Conservation (phyloP, 768 basidiomycete genomes). For the Xerocomellus chrysenteron region DNA sequence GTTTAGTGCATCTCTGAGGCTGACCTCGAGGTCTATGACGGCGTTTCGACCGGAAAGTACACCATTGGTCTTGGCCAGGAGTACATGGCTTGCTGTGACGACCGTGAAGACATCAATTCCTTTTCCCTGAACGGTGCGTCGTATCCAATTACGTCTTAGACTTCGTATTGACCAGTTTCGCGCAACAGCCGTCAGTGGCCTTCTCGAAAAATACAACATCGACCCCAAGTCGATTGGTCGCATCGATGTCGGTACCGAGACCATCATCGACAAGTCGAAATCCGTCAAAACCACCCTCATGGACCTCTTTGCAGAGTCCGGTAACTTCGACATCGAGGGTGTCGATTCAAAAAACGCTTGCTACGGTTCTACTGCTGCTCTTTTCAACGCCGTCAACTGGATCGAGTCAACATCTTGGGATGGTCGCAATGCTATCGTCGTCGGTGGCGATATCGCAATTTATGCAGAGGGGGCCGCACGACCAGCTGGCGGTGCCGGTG, state of each 20-base stretch:
- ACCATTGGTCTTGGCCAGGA: conserved; percentile 98
- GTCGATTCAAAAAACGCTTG: conserved; percentile 99
- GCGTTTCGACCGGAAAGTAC: conserved; percentile 94
- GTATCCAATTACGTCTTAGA: neutral
- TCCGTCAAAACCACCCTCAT: conserved; percentile 97
- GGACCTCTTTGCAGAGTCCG: conserved; percentile 92
- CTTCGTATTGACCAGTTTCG: neutral
- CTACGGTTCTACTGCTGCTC: conserved; percentile 97
- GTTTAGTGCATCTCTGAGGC: conserved; percentile 90
- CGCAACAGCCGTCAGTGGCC: conserved; percentile 75
- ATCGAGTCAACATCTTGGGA: conserved; percentile 96
- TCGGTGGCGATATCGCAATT: conserved; percentile 95
- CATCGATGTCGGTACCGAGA: conserved; percentile 97
- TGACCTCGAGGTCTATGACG: conserved; percentile 91
- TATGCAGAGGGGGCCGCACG: conserved; percentile 95
- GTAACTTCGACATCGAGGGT: conserved; percentile 97
- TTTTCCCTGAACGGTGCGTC: conserved; percentile 87
- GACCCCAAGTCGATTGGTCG: conserved; percentile 97
- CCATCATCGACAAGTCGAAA: conserved; percentile 99
- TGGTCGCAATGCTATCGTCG: conserved; percentile 95
- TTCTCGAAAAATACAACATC: conserved; percentile 92
- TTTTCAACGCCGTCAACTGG: conserved; percentile 99
- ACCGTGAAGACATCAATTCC: conserved; percentile 99
- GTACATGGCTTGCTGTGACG: conserved; percentile 98
- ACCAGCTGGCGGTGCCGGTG: conserved; percentile 96